Conservation (phyloP, 2,329 filamentous ascomycete genomes). For the Intubia oerlemansii region DNA sequence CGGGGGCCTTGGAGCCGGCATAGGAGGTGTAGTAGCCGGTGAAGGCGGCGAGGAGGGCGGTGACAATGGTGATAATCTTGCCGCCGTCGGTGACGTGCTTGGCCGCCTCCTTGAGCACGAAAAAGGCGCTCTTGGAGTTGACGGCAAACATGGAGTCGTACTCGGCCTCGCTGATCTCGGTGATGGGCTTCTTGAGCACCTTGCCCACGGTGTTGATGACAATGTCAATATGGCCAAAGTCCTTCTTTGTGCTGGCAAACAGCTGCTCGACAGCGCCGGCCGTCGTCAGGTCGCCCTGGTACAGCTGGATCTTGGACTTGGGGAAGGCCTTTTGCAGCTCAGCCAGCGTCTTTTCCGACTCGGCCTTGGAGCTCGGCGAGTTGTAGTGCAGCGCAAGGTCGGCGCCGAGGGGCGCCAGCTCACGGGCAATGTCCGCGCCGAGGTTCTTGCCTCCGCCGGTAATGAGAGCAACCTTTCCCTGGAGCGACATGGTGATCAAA, state of each 20-base stretch:
- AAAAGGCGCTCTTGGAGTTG: constrained; percentile 24
- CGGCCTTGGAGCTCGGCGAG: constrained; percentile 16
- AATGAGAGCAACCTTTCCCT: constrained; percentile 18
- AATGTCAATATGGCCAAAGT: constrained; percentile 24
- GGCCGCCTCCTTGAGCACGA: constrained; percentile 21
- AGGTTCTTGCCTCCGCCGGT: constrained; percentile 21
- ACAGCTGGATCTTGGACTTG: constrained; percentile 15
- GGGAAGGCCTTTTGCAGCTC: constrained; percentile 15
- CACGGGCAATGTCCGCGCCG: constrained; percentile 16
- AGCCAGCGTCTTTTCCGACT: constrained; percentile 15
- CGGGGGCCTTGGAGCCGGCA: constrained; percentile 19
- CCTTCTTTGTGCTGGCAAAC: constrained; percentile 17
- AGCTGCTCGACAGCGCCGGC: constrained; percentile 17
- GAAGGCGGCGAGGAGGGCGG: constrained; percentile 22
- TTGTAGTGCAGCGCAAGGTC: constrained; percentile 15
- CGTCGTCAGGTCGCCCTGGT: constrained; percentile 21
- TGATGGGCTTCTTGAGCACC: constrained; percentile 23
- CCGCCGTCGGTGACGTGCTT: constrained; percentile 20
- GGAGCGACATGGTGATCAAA: constrained; percentile 10
- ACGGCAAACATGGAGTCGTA: constrained; percentile 26
- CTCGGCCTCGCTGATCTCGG: constrained; percentile 20
- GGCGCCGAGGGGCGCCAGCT: constrained; percentile 16
- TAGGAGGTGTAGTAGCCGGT: constrained; percentile 23
- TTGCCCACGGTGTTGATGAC: constrained; percentile 28
- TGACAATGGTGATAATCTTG: constrained; percentile 24